Conservation (phyloP, 768 basidiomycete species). For the Lyophyllum decastes region DNA sequence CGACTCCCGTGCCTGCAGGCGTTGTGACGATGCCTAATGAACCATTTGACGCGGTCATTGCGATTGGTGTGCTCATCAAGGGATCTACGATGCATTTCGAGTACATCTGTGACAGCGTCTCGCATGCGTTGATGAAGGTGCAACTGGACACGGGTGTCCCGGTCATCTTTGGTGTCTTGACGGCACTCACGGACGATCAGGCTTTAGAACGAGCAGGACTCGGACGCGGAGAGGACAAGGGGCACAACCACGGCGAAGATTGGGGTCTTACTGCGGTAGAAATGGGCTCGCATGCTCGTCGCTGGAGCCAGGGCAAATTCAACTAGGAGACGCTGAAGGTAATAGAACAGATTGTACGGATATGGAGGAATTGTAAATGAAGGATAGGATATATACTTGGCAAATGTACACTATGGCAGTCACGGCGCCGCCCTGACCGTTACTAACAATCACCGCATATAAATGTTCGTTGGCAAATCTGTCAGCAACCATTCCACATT, state of each 20-base stretch:
- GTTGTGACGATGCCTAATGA: slow-evolving; percentile 42
- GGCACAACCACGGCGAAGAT: slow-evolving; percentile 97
- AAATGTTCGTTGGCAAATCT: slow-evolving; percentile 10
- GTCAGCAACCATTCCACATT: slow-evolving; percentile 14
- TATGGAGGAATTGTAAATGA: background rate
- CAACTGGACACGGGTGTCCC: slow-evolving; percentile 93
- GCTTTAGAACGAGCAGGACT: slow-evolving; percentile 94
- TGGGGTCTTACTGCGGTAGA: slow-evolving; percentile 98
- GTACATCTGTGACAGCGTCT: slow-evolving; percentile 94
- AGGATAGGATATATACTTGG: background rate
- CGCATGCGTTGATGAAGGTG: slow-evolving; percentile 92
- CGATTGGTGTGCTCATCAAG: slow-evolving; percentile 98
- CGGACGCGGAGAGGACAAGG: slow-evolving; percentile 64
- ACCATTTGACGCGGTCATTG: slow-evolving; percentile 94
- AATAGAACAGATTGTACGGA: background rate
- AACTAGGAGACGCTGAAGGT: slow-evolving; percentile 22
- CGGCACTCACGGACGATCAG: slow-evolving; percentile 90
- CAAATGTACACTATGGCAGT: slow-evolving; percentile 5
- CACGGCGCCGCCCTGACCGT: slow-evolving; percentile 1
- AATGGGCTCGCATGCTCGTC: slow-evolving; percentile 69
- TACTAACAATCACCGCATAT: slow-evolving; percentile 5
- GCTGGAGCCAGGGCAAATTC: slow-evolving; percentile 76
- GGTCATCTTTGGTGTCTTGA: slow-evolving; percentile 95
- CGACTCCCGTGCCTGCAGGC: slow-evolving; percentile 49
- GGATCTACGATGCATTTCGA: slow-evolving; percentile 99